Percentiles rank a stretch among this genome's conserved stretches.
Evolutionary conservation across 441 rosid species (phyloP).

Genomic region (Erodium chrysanthum): DNA sequence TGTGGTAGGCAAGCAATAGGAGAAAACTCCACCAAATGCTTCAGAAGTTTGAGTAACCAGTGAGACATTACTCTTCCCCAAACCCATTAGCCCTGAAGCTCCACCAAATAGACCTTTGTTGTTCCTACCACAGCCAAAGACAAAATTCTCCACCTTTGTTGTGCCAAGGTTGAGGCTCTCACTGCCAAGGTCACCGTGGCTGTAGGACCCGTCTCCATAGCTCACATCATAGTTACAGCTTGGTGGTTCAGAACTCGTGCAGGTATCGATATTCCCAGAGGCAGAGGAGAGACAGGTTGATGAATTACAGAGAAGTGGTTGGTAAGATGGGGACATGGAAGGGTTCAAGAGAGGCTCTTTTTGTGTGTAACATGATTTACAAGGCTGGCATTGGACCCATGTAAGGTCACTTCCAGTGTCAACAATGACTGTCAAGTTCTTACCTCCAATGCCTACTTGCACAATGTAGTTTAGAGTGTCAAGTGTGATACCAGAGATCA

Average conservation of each 20-base stretch:
- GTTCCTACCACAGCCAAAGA: slow-evolving; percentile 80
- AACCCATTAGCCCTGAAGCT: slow-evolving; percentile 79
- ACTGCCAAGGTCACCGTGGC: slow-evolving; percentile 56
- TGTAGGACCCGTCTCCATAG: slow-evolving; percentile 87
- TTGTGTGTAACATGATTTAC: slow-evolving; percentile 61
- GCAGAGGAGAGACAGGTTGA: slow-evolving; percentile 42
- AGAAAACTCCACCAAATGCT: slow-evolving; percentile 61
- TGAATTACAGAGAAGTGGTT: slow-evolving; percentile 47
- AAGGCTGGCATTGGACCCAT: slow-evolving; percentile 93
- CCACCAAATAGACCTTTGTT: slow-evolving; percentile 75
- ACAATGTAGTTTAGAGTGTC: slow-evolving; percentile 75
- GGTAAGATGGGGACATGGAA: slow-evolving; percentile 51
- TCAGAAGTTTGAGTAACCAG: slow-evolving; percentile 51
- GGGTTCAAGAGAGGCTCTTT: slow-evolving; percentile 65
- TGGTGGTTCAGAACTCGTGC: slow-evolving; percentile 22
- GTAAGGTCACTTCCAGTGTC: slow-evolving; percentile 95
- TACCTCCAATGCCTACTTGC: slow-evolving; percentile 46
- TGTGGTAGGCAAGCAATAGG: slow-evolving; percentile 74
- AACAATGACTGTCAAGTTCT: slow-evolving; percentile 54
- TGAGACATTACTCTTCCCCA: slow-evolving; percentile 73
- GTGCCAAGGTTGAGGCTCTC: slow-evolving; percentile 47
- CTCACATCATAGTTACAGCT: slow-evolving; percentile 57
- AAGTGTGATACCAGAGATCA: slow-evolving; percentile 53
- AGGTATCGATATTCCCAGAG: neutral
- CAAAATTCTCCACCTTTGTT: slow-evolving; percentile 31